Base-by-base conservation (phyloP, 1,284 basidiomycete genomes). In the Pseudozyma pruni region DNA sequence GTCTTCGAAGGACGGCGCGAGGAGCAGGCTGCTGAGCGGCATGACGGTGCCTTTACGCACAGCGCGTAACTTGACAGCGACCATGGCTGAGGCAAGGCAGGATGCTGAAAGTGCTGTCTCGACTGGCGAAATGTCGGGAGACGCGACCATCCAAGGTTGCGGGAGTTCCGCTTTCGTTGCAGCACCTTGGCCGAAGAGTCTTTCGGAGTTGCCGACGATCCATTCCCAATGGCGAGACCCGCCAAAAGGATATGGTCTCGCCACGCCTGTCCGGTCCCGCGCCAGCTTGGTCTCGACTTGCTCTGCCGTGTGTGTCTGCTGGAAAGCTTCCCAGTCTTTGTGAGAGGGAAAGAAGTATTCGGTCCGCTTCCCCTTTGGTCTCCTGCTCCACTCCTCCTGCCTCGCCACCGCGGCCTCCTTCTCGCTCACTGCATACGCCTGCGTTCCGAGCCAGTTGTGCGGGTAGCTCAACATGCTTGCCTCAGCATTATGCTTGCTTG, bases 291-390 rank as follows among this genome's bases (percentile, higher is more conserved):
- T 40, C 17, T 19, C 17, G 7, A 50, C 32, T 17, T 62, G 62
- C 23, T 56, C 51, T 5, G 52, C 13, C 11, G 47, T 44, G 4
- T 52, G 40, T n/a, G 32, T 37, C 44, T 69, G 38, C 34, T 33
- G 13, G 14, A 58, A 62, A 13, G 55, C 48, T 11, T 46, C 38
- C 61, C 74, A 60, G 1, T 72, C 70, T 22, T 55, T 54, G 17
- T 63, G 63, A 23, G 67, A 62, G 1, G 50, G 49, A 23, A 72
- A 59, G n/a, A 60, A 23, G 23, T 58, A 76, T 32, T 76, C 73
- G 2, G 68, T 56, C 11, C 80, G 44, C 44, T 81, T 81, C 4
- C 74, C 79, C 35, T 69, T 74, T 2, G 80, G 80, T 16, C 64
- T 63, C 39, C 56, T 51, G 8, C 45, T 35, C 80, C 80, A 81